Percentiles rank a stretch among this genome's conserved stretches.
phyloP scores from a whole-genome alignment of 2,329 filamentous ascomycete species.

The Cytospora chrysosperma region DNA sequence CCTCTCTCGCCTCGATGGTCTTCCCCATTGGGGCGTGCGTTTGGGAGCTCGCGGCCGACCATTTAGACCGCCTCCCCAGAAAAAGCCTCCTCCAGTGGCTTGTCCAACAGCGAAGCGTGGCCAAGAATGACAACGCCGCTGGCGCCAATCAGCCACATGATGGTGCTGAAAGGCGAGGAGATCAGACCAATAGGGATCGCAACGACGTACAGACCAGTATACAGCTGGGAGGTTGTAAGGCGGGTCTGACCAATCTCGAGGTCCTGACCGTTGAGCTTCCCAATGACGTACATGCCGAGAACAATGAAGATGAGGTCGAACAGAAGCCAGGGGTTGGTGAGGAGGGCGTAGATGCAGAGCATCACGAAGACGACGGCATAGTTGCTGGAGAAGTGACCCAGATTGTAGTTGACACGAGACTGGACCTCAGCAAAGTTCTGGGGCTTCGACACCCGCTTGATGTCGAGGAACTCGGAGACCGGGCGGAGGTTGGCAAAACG shows the following conservation, averaged over 20 bases:
- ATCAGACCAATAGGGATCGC: constrained; percentile 82
- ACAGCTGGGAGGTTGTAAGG: constrained; percentile 88
- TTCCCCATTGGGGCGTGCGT: constrained; percentile 95
- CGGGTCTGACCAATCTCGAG: constrained; percentile 80
- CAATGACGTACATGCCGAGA: constrained; percentile 86
- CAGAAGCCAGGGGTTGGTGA: constrained; percentile 82
- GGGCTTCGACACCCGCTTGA: constrained; percentile 95
- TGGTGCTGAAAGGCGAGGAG: constrained; percentile 79
- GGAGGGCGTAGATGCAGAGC: constrained; percentile 91
- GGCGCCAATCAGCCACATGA: constrained; percentile 95
- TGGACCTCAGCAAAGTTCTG: constrained; percentile 87
- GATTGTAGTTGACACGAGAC: constrained; percentile 93
- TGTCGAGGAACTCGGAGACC: constrained; percentile 88
- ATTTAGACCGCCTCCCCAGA: constrained; percentile 99
- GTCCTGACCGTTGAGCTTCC: constrained; percentile 84
- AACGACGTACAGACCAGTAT: constrained; percentile 81
- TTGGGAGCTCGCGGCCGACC: constrained; percentile 99
- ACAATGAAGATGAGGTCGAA: constrained; percentile 91
- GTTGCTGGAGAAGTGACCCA: constrained; percentile 97
- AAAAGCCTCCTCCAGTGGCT: constrained; percentile 99
- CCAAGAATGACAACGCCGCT: constrained; percentile 91
- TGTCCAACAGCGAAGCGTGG: constrained; percentile 94
- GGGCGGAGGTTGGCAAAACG: constrained; percentile 93
- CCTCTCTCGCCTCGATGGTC: constrained; percentile 91
- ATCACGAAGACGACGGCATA: constrained; percentile 92